A percentile compares a stretch with the other conserved stretches of the same genome.
These are phyloP conservation scores for Mucor saturninus DNA, from an alignment of 371 early-diverging fungal genomes.

Conservation along the genomic window DNA sequence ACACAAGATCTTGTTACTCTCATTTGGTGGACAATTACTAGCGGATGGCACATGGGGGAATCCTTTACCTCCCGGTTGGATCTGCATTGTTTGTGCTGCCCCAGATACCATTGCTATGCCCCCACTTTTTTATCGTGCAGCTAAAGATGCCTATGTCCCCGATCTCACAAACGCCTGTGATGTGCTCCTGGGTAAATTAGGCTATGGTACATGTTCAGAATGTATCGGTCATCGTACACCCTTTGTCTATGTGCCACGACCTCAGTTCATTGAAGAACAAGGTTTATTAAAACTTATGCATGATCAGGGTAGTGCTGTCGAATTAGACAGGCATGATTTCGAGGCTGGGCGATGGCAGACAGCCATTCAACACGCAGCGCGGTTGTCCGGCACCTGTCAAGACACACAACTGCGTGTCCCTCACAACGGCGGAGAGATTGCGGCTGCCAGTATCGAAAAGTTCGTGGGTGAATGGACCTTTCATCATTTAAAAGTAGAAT, in stretches of 20 bases:
- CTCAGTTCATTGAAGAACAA: constrained; percentile 80
- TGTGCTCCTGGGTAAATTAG: constrained; percentile 78
- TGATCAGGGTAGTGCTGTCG: constrained; percentile 67
- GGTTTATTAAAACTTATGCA: constrained; percentile 72
- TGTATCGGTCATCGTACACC: constrained; percentile 75
- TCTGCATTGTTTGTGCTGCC: constrained; percentile 74
- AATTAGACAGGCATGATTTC: constrained; percentile 66
- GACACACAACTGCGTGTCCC: constrained; percentile 45
- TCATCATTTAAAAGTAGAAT: not conserved
- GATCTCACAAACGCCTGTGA: constrained; percentile 78
- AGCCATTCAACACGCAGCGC: constrained; percentile 46
- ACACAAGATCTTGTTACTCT: constrained; percentile 68
- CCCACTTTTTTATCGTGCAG: constrained; percentile 60
- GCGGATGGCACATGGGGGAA: constrained; percentile 57
- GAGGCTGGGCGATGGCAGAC: constrained; percentile 64
- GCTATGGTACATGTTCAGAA: constrained; percentile 85
- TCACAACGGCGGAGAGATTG: constrained; percentile 64
- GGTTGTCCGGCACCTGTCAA: constrained; percentile 41
- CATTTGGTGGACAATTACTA: constrained; percentile 78
- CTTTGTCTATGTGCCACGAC: constrained; percentile 78
- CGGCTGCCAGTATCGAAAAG: constrained; percentile 49
- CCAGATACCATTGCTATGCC: constrained; percentile 59
- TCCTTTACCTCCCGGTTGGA: constrained; percentile 77
- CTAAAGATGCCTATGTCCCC: constrained; percentile 74
- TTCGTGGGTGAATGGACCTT: constrained; percentile 52